Evolutionary conservation across 2,329 filamentous ascomycete species (phyloP), one percentile per base, ranked within the genome.

Genomic region (Mycosphaerella sp.): DNA sequence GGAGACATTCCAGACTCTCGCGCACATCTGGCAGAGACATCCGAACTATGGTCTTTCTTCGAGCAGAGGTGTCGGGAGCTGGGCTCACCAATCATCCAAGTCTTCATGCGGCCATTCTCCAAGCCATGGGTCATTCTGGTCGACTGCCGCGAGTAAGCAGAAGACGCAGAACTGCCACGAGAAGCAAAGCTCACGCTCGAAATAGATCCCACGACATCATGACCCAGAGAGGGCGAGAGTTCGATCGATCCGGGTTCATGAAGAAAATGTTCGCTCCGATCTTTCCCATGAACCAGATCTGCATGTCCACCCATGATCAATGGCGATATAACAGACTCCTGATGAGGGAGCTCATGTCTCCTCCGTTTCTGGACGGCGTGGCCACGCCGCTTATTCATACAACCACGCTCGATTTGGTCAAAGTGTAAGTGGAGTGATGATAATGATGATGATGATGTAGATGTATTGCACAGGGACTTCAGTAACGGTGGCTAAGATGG

Each of bases 1-100:
- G 75, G 75, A 5, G 74, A 78, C 53, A 54, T 72, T 1, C 70
- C 71, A 1, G 70, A 70, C 40, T 66, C 73, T 55, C 59, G 73
- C 46, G 58, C 59, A 8, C 68, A 69, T 53, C 62, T 70, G 10
- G 62, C 60, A 30, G 59, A 64, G n/a, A 69, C 63, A 7, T 66
- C 49, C 9, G 55, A 60, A 21, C 49, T 63, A 0, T 52, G 53
- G 16, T 30, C 41, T 0, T 62, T 51, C 41, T 40, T 64, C 28
- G 43, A 52, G 6, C 40, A 46, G 16, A 49, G 56, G 8, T 34
- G 44, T 30, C 45, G 39, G 28, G 46, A 53, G 18, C 48, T 53
- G 18, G 56, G 70, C 5, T 69, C 68, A 9, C 72, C 74, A 0
- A 67, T 79, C 50, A 60, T 71, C 5, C 77, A 80, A 56, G 62